phyloP scores from a whole-genome alignment of 2,329 filamentous ascomycete species.

The Colletotrichum nymphaeae region DNA sequence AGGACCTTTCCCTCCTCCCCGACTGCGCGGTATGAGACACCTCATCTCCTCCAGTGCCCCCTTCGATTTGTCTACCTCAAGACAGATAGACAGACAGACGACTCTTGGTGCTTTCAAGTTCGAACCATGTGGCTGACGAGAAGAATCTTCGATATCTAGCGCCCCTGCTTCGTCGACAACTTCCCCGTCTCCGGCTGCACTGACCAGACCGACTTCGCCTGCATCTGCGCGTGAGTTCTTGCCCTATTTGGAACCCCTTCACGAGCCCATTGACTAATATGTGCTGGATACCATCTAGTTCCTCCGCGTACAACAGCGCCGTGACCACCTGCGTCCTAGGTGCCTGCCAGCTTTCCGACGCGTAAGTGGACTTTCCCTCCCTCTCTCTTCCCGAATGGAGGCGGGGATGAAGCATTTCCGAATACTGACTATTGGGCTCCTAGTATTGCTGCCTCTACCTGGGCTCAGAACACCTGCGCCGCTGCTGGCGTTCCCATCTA shows the following conservation, averaged over 20 bases:
- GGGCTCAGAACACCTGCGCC: constrained; percentile 21
- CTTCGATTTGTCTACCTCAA: neutral
- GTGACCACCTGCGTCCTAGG: constrained; percentile 22
- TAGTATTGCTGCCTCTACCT: constrained; percentile 15
- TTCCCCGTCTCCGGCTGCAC: constrained; percentile 28
- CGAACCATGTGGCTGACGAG: neutral
- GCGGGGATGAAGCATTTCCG: neutral
- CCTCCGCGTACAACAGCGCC: constrained; percentile 20
- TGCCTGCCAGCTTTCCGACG: constrained; percentile 7
- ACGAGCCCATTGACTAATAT: neutral
- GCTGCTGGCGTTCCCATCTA: constrained; percentile 19
- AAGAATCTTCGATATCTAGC: neutral
- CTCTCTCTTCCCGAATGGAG: neutral
- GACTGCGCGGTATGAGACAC: constrained; percentile 19
- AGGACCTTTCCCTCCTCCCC: constrained; percentile 29
- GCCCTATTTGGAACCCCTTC: no score
- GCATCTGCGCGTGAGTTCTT: constrained; percentile 33
- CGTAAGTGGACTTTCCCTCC: neutral
- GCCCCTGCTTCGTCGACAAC: constrained; percentile 32
- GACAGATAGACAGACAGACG: no score
- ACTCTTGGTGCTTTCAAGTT: no score
- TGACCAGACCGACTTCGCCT: constrained; percentile 33
- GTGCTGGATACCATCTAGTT: neutral
- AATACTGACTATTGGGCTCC: neutral
- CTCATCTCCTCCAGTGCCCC: neutral